A percentile compares a stretch with the other conserved stretches of the same genome.
Conservation (phyloP, 2,329 filamentous ascomycete genomes). For the Fusarium solani-melongenae region DNA sequence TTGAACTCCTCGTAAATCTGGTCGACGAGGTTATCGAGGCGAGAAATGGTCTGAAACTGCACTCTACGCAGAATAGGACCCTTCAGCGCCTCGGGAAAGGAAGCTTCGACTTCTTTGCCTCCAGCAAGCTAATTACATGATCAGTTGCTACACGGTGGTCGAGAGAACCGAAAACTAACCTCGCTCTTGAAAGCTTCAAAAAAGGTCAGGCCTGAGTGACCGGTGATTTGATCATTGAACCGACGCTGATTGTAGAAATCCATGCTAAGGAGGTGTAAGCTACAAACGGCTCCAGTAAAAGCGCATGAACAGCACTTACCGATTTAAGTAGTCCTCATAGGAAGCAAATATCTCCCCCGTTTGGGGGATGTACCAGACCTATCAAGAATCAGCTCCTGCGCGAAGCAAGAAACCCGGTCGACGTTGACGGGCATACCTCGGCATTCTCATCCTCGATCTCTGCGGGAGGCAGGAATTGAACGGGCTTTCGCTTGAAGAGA, state of each 20-base stretch:
- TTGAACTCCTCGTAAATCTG: constrained; percentile 83
- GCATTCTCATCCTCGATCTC: constrained; percentile 81
- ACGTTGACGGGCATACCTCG: constrained; percentile 69
- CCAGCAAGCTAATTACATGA: constrained; percentile 70
- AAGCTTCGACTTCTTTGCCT: constrained; percentile 88
- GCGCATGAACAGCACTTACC: constrained; percentile 65
- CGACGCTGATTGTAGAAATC: constrained; percentile 94
- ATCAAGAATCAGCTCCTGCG: constrained; percentile 29
- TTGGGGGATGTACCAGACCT: constrained; percentile 93
- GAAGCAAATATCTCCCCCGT: constrained; percentile 90
- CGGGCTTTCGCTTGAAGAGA: constrained; percentile 94
- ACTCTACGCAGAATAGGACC: constrained; percentile 90
- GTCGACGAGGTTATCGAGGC: constrained; percentile 84
- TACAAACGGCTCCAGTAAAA: not conserved
- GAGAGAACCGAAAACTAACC: constrained; percentile 63
- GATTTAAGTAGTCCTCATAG: constrained; percentile 87
- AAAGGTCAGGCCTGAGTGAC: constrained; percentile 89
- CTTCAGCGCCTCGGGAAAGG: constrained; percentile 91
- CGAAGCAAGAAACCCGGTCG: constrained; percentile 11
- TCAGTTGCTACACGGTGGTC: constrained; percentile 16
- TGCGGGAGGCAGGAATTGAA: constrained; percentile 80
- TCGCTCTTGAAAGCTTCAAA: constrained; percentile 94
- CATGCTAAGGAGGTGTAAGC: constrained; percentile 65
- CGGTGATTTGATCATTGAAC: constrained; percentile 96
- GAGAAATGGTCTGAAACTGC: constrained; percentile 88